These are phyloP conservation scores for Cotoneaster glaucophyllus DNA, from an alignment of 306 rosid species.

Conservation along the genomic window DNA sequence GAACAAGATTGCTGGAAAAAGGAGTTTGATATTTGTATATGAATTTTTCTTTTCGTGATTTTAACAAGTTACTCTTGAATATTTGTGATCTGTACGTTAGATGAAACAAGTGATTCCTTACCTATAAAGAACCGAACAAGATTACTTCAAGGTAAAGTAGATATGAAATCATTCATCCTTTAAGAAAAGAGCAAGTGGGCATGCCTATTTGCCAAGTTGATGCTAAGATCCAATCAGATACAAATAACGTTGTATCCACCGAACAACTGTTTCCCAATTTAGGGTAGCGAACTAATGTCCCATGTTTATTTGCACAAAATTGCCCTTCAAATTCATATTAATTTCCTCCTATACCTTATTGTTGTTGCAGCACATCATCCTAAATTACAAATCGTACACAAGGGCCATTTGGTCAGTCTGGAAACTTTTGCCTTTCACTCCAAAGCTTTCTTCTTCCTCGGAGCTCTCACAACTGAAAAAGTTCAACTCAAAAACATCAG, in stretches of 20 bases:
- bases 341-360: background rate
- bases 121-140: too few species aligned
- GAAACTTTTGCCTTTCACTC: background rate
- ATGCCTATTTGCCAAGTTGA: background rate
- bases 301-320: background rate
- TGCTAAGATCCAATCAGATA: constrained; percentile 2
- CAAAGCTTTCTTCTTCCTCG: background rate
- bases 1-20: too few species aligned
- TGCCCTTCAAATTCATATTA: background rate
- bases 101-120: too few species aligned
- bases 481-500: background rate
- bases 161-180: background rate
- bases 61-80: too few species aligned
- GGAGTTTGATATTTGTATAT: background rate
- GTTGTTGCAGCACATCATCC: background rate
- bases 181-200: background rate
- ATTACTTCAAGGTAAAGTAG: too few species aligned
- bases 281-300: background rate
- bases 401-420: constrained; percentile 15
- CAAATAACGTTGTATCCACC: constrained; percentile 4
- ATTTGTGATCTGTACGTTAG: too few species aligned
- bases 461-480: background rate
- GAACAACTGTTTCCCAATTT: constrained; percentile 12
- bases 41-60: too few species aligned
- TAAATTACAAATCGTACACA: background rate